Evolutionary conservation across 164 flowering plant genomes (phyloP).

Genomic region (Umbilicus rupestris): DNA sequence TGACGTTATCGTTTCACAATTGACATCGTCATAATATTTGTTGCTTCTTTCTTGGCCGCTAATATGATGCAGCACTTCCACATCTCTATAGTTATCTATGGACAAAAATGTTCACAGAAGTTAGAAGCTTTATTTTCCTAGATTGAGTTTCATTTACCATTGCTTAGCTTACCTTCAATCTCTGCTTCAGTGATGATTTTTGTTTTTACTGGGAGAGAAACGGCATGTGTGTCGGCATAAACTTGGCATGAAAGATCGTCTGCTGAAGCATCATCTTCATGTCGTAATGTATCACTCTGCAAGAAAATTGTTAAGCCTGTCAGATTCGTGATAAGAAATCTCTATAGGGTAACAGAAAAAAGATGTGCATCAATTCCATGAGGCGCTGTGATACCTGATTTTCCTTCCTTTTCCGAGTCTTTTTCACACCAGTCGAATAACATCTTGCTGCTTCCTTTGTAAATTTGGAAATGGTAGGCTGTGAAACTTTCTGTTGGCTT

Average conservation of each 20-base stretch:
- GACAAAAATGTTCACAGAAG: not conserved
- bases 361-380: not conserved
- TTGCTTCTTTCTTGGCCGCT: not conserved
- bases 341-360: not conserved
- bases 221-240: not conserved
- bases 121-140: not conserved
- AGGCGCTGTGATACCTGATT: conserved; percentile 16
- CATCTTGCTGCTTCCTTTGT: conserved; percentile 9
- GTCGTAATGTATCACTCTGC: conserved; percentile 23
- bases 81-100: not conserved
- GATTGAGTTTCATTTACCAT: not conserved
- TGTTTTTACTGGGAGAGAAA: not conserved
- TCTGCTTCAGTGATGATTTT: conserved; percentile 10
- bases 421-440: conserved; percentile 16
- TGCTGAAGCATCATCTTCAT: conserved; percentile 18
- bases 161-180: conserved; percentile 25
- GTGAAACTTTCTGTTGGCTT: conserved; percentile 9
- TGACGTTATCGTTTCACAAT: not conserved
- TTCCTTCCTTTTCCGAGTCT: conserved; percentile 19
- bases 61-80: not conserved
- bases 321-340: not conserved
- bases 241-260: conserved; percentile 11
- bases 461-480: conserved; percentile 9
- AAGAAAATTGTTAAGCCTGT: conserved; percentile 7
- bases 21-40: conserved; percentile 10